A percentile compares a stretch with the other conserved stretches of the same genome.
These are phyloP conservation scores for Filosporella fistucella DNA, from an alignment of 495 filamentous ascomycete species.

Conservation along the genomic window DNA sequence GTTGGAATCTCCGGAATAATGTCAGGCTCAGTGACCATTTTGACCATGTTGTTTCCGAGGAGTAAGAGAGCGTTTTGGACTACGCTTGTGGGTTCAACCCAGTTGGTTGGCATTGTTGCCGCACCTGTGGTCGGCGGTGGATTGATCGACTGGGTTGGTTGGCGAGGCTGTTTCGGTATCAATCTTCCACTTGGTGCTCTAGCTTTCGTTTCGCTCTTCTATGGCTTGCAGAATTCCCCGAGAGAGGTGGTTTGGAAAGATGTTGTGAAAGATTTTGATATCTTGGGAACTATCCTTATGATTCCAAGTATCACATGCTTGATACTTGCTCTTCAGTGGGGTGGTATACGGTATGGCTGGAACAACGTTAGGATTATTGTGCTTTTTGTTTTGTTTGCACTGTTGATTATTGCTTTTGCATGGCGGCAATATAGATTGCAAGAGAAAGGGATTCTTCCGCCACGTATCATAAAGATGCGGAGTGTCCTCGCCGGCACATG, in stretches of 20 bases:
- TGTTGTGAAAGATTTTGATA: slow-evolving; percentile 36
- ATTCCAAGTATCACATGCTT: slow-evolving; percentile 30
- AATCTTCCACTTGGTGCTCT: slow-evolving; percentile 56
- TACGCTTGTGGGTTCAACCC: slow-evolving; percentile 56
- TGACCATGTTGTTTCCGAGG: slow-evolving; percentile 71
- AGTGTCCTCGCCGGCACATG: slow-evolving; percentile 46
- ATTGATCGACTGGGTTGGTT: slow-evolving; percentile 37
- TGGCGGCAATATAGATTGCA: slow-evolving; percentile 59
- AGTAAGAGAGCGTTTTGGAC: slow-evolving; percentile 54
- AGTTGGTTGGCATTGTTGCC: slow-evolving; percentile 61
- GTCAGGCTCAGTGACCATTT: slow-evolving; percentile 75
- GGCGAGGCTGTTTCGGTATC: slow-evolving; percentile 56
- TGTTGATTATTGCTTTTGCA: slow-evolving; percentile 59
- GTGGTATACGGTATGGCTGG: slow-evolving; percentile 37
- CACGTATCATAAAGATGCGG: slow-evolving; percentile 67
- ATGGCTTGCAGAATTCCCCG: slow-evolving; percentile 38
- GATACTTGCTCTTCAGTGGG: slow-evolving; percentile 41
- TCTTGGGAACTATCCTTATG: slow-evolving; percentile 36
- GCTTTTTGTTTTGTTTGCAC: slow-evolving; percentile 54
- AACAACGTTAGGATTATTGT: slow-evolving; percentile 25
- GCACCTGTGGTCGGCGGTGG: slow-evolving; percentile 60
- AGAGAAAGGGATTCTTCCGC: slow-evolving; percentile 73
- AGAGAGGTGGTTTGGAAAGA: slow-evolving; percentile 3
- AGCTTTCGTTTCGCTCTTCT: slow-evolving; percentile 53
- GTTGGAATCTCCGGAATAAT: slow-evolving; percentile 82